Conservation (phyloP, 495 filamentous ascomycete genomes). For the Staphylotrichum longicolle region DNA sequence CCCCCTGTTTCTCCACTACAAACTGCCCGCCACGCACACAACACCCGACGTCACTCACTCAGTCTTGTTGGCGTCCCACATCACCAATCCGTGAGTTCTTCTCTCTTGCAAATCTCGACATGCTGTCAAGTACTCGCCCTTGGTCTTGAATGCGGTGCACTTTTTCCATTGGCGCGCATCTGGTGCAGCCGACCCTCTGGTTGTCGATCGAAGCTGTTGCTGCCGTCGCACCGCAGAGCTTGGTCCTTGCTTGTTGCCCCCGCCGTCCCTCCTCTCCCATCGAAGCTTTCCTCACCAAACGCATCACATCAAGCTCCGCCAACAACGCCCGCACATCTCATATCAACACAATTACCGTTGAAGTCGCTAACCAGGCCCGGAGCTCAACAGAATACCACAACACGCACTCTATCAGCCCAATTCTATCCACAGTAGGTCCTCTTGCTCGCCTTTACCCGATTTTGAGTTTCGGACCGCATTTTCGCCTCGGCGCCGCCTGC, state of each 20-base stretch:
- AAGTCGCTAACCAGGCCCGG: conserved; percentile 9
- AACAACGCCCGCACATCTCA: conserved; percentile 6
- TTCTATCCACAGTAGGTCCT: conserved; percentile 35
- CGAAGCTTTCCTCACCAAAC: conserved; percentile 12
- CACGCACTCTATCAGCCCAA: background rate
- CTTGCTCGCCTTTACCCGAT: conserved; percentile 17
- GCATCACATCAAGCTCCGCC: conserved; percentile 16
- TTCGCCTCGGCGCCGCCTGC: conserved; percentile 32
- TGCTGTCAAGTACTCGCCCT: conserved; percentile 30
- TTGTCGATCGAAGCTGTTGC: conserved; percentile 9
- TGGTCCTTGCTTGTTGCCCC: background rate
- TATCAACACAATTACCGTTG: conserved; percentile 15
- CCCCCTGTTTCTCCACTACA: conserved; percentile 52
- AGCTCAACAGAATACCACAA: conserved; percentile 27
- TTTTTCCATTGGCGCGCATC: conserved; percentile 17
- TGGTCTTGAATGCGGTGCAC: conserved; percentile 9
- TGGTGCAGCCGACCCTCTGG: background rate
- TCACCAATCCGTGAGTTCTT: conserved; percentile 31
- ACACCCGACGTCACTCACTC: conserved; percentile 19
- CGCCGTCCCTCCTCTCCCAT: conserved; percentile 9
- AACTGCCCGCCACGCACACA: conserved; percentile 35
- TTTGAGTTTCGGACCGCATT: conserved; percentile 38
- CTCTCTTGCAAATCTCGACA: conserved; percentile 19
- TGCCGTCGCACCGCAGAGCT: conserved; percentile 18
- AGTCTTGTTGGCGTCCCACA: conserved; percentile 23